These are phyloP conservation scores for Penicillium waksmanii DNA, from an alignment of 495 filamentous ascomycete species.

Conservation along the genomic window DNA sequence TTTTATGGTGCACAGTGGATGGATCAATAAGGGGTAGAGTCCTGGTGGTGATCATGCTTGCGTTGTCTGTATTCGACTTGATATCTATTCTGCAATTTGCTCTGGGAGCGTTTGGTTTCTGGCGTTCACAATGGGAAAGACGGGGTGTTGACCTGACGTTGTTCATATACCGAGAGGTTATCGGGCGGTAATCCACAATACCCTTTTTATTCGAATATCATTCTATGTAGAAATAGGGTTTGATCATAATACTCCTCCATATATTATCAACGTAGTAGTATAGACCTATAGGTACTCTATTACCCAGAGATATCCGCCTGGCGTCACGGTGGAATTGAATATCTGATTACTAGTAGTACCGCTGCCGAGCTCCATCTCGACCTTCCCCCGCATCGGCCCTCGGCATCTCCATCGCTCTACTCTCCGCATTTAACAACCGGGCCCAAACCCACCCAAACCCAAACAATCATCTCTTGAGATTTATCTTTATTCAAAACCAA, in stretches of 20 bases:
- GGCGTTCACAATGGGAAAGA: conserved; percentile 24
- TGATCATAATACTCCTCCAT: too few relatives aligned
- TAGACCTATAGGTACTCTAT: background rate
- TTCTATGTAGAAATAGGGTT: too few relatives aligned
- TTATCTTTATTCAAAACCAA: background rate
- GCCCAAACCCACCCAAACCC: conserved; percentile 4
- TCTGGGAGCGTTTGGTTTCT: conserved; percentile 19
- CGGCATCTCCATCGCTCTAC: conserved; percentile 31
- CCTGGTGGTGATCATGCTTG: conserved; percentile 8
- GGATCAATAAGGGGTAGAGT: conserved; percentile 73
- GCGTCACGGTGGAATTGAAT: background rate
- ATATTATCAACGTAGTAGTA: background rate
- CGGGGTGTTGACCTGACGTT: conserved; percentile 18
- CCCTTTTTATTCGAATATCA: background rate
- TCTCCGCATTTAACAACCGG: conserved; percentile 27
- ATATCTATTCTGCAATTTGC: conserved; percentile 26
- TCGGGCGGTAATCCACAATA: conserved; percentile 13
- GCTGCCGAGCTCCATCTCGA: too few relatives aligned
- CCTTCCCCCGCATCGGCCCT: conserved; percentile 31
- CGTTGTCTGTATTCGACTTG: conserved; percentile 13
- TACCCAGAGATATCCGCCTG: too few relatives aligned
- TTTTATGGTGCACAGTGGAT: conserved; percentile 90
- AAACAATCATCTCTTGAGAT: conserved; percentile 4
- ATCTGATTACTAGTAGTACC: background rate
- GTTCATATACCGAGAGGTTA: conserved; percentile 11